Percentiles rank a stretch among this genome's conserved stretches.
phyloP scores from a whole-genome alignment of 257 asterid genomes.

The Ocimum tenuiflorum region DNA sequence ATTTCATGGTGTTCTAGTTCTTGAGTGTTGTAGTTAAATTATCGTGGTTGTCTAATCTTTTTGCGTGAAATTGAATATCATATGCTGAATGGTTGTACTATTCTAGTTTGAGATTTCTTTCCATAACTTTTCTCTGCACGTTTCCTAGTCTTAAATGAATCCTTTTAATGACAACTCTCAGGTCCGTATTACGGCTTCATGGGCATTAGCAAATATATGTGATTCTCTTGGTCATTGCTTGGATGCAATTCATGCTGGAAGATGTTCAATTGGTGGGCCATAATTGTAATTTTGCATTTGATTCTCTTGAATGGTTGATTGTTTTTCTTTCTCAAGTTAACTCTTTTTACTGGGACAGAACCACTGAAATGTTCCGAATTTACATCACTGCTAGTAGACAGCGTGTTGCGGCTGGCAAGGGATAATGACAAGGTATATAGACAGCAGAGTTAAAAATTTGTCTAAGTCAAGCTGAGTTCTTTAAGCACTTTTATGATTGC shows the following conservation, averaged over 20 bases:
- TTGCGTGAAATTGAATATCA: background rate
- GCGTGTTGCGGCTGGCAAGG: slow-evolving; percentile 60
- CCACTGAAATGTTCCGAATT: slow-evolving; percentile 38
- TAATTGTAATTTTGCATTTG: slow-evolving; percentile 17
- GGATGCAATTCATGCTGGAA: slow-evolving; percentile 40
- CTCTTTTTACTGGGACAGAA: slow-evolving; percentile 36
- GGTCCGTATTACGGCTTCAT: slow-evolving; percentile 93
- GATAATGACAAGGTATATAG: slow-evolving; percentile 87
- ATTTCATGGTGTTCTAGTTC: background rate
- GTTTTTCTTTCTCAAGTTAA: slow-evolving; percentile 20
- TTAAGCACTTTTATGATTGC: background rate
- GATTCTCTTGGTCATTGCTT: slow-evolving; percentile 67
- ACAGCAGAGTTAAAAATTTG: background rate
- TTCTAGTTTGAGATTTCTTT: slow-evolving; percentile 3
- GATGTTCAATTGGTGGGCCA: slow-evolving; percentile 35
- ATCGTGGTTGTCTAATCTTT: background rate
- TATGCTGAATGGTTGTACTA: background rate
- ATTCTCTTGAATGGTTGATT: slow-evolving; percentile 19
- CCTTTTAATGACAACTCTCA: slow-evolving; percentile 34
- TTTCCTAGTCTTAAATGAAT: slow-evolving; percentile 17
- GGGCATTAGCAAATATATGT: slow-evolving; percentile 93
- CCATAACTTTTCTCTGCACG: slow-evolving; percentile 1
- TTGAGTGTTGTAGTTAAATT: background rate
- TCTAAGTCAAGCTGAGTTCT: background rate
- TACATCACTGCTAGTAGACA: slow-evolving; percentile 50